Percentiles rank a stretch among this genome's conserved stretches.
Conservation (phyloP, 495 filamentous ascomycete genomes). For the Xylaria acuta region DNA sequence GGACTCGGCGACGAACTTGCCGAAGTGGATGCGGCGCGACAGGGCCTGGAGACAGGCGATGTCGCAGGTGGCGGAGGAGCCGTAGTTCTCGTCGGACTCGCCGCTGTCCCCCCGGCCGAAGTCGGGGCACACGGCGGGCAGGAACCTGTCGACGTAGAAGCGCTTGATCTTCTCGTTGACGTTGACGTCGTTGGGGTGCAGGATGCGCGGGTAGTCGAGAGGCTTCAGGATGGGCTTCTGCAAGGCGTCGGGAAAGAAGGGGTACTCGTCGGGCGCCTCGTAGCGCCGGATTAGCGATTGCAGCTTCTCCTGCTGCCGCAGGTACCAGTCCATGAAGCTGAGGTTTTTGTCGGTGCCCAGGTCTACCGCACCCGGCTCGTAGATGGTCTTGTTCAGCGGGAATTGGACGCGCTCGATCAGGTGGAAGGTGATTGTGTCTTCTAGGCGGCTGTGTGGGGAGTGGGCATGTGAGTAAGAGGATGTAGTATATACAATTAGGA, state of each 20-base stretch:
- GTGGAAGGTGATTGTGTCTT: constrained; percentile 99
- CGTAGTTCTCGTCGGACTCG: constrained; percentile 92
- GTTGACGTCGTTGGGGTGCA: constrained; percentile 92
- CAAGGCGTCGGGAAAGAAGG: constrained; percentile 89
- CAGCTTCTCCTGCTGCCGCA: constrained; percentile 84
- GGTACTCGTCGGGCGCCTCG: constrained; percentile 95
- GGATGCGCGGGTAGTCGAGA: constrained; percentile 87
- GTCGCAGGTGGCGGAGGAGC: constrained; percentile 88
- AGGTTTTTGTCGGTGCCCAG: constrained; percentile 59
- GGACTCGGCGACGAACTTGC: constrained; percentile 98
- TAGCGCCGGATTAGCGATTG: constrained; percentile 96
- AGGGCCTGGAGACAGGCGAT: constrained; percentile 90
- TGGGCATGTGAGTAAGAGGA: background rate
- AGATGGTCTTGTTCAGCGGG: constrained; percentile 88
- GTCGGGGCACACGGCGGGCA: constrained; percentile 80
- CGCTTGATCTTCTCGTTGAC: constrained; percentile 87
- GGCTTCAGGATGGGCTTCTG: constrained; percentile 82
- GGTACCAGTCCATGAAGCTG: constrained; percentile 92
- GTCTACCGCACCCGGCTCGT: constrained; percentile 84
- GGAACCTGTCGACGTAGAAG: constrained; percentile 80
- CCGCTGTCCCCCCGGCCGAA: constrained; percentile 77
- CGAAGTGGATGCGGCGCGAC: constrained; percentile 93
- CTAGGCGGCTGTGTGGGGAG: constrained; percentile 73
- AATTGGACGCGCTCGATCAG: constrained; percentile 98
- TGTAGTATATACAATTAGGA: background rate